phyloP scores from a whole-genome alignment of 2,329 filamentous ascomycete genomes.

The Corinectria fuckeliana region DNA sequence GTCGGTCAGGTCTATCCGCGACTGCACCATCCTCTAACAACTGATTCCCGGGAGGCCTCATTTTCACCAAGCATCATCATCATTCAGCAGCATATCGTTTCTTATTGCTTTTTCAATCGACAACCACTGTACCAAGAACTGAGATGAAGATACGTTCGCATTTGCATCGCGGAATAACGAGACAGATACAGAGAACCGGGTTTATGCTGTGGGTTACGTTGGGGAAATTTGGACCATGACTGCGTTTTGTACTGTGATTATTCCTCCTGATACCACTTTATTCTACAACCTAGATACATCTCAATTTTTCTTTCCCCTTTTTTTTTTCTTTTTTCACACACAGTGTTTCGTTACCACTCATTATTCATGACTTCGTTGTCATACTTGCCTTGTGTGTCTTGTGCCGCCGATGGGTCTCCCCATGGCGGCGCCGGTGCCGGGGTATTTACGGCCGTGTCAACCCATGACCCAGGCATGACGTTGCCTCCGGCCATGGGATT shows the following conservation, averaged over 20 bases:
- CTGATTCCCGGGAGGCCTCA: conserved; percentile 22
- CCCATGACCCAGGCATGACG: conserved; percentile 45
- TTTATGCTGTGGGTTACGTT: conserved; percentile 15
- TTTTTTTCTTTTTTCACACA: conserved; percentile 13
- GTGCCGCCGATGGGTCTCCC: conserved; percentile 42
- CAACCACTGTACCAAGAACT: conserved; percentile 6
- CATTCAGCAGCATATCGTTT: conserved; percentile 25
- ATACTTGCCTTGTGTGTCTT: conserved; percentile 38
- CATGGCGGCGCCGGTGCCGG: conserved; percentile 27
- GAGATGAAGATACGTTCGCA: background rate
- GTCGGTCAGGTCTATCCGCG: conserved; percentile 40
- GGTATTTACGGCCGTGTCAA: conserved; percentile 13
- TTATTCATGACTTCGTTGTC: background rate
- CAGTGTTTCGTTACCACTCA: conserved; percentile 15
- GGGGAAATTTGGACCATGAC: conserved; percentile 15
- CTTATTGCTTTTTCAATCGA: conserved; percentile 15
- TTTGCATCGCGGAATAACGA: conserved; percentile 10
- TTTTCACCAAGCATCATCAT: conserved; percentile 24
- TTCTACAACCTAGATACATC: conserved; percentile 24
- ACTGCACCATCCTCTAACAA: conserved; percentile 43
- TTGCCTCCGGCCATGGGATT: conserved; percentile 26
- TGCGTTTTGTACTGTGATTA: conserved; percentile 12
- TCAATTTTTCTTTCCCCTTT: too few relatives aligned
- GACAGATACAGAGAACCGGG: conserved; percentile 6
- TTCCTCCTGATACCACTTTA: conserved; percentile 29